Conservation (phyloP, 805 yeast species). For the Spathaspora girioi region DNA sequence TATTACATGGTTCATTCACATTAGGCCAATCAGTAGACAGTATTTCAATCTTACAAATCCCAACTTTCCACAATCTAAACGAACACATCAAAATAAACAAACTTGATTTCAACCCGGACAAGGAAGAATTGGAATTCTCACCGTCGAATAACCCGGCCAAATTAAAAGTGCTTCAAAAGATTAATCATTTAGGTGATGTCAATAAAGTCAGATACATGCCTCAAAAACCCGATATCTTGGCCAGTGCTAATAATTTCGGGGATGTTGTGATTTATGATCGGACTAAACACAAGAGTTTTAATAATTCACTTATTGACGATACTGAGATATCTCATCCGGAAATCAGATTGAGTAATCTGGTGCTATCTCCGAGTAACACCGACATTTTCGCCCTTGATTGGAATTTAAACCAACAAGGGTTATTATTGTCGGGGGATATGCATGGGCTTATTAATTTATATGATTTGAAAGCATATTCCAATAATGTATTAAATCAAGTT, state of each 20-base stretch:
- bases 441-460: constrained; percentile 63
- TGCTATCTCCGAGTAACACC: constrained; percentile 17
- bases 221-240: constrained; percentile 79
- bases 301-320: constrained; percentile 21
- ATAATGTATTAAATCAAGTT: not conserved
- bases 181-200: constrained; percentile 69
- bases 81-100: constrained; percentile 34
- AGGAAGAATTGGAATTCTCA: constrained; percentile 36
- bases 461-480: constrained; percentile 51
- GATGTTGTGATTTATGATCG: constrained; percentile 68
- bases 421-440: constrained; percentile 55
- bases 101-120: constrained; percentile 34
- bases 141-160: constrained; percentile 17
- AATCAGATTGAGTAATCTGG: constrained; percentile 39
- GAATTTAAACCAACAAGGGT: constrained; percentile 64
- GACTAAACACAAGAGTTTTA: constrained; percentile 62
- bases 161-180: constrained; percentile 47
- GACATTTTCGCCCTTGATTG: constrained; percentile 76
- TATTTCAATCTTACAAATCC: constrained; percentile 32
- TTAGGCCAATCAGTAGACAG: constrained; percentile 54
- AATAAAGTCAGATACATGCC: constrained; percentile 75
- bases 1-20: constrained; percentile 64
- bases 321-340: constrained; percentile 45
- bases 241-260: constrained; percentile 68
- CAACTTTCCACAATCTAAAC: constrained; percentile 27